Base-by-base conservation (phyloP, 1,284 basidiomycete species). In the Sanghuangporus baumii region DNA sequence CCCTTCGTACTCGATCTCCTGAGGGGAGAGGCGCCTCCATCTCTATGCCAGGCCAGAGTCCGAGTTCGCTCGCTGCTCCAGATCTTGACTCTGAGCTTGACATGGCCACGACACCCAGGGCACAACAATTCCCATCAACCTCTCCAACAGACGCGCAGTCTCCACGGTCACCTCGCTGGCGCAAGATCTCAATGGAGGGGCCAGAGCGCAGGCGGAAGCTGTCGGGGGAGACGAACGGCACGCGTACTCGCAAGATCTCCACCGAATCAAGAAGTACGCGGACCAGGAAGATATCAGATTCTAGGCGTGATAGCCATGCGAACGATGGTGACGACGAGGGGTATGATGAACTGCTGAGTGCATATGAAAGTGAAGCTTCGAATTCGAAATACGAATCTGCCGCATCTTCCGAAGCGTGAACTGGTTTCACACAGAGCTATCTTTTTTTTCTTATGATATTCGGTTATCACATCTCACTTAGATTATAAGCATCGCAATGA, bases 271-370 rank as follows among this genome's bases (percentile, higher is more conserved):
- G 52, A 38, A 3, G 23, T 36, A 20, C 52, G 20, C n/a, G 48
- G 26, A 38, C 41, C 12, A 64, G 61, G 6, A 62, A 62, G 43
- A 51, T 59, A 18, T 59, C 64, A 8, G 55, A 34, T 48, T 41
- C 57, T 31, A 59, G 56, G 40, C 56, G 61, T 18, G 84, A 86
- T 48, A 89, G 85, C 69, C 82, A 78, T 34, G 87, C 86, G 0
- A 84, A 87, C 58, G 87, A 89, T 61, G 88, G 88, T 2, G 88
- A 90, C 65, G 88, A 90, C 66, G 88, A 90, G 70, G 88, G 86
- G 6, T 91, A 90, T 63, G 87, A 87, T 66, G 89, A 90, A 36
- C 70, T 91, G 61, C 71, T 91, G 66, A 89, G 86, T 70, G 88
- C 88, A 26, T 91, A 91, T 68, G 89, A 90, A 73, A 90, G 89